Base-by-base conservation (phyloP, 495 filamentous ascomycete genomes). In the Podospora pseudoanserina region DNA sequence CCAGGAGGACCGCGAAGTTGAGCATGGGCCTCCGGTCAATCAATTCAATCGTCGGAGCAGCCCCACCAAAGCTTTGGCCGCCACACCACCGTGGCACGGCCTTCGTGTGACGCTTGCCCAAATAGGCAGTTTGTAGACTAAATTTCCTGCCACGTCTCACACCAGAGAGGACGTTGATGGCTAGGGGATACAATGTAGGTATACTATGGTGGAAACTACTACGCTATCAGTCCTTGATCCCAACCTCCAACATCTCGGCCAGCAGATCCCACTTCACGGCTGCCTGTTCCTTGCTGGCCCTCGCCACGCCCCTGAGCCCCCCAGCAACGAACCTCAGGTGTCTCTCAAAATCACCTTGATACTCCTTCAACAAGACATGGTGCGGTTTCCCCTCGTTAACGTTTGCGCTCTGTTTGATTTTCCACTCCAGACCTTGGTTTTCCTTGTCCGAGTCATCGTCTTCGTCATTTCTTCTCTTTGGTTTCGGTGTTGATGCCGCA, bases 201-300 rank as follows among this genome's bases (percentile, higher is more conserved):
- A 72, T 92, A 86, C 66, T 89, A 86, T 63, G 92, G 92, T 67
- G 84, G 87, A 79, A 93, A 86, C 79, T 97, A 96, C 1, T 68
- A 71, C 74, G 74, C 74, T 56, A 27, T 61, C 23, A 62, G 3
- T 66, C 70, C 19, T 64, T 66, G 62, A 85, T 76, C 3, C 84
- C 85, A 60, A 75, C 77, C 76, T 88, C 86, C 39, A 89, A 71
- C 77, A 85, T 87, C 75, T 88, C 86, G 11, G 84, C 87, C 70
- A 89, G 66, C 20, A 82, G 77, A 73, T 88, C 87, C 83, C 87
- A 86, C 71, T 85, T 85, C 28, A 75, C 79, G 54, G 82, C 75
- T 20, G 80, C 79, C 26, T 75, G 72, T 19, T 85, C 84, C 23
- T 83, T 79, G 20, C 85, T 86, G 30, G 86, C 87, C 72, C 87